Percentiles rank a stretch among this genome's conserved stretches.
These are phyloP conservation scores for Colletotrichum karsti DNA, from an alignment of 2,329 filamentous ascomycete genomes.

Conservation along the genomic window DNA sequence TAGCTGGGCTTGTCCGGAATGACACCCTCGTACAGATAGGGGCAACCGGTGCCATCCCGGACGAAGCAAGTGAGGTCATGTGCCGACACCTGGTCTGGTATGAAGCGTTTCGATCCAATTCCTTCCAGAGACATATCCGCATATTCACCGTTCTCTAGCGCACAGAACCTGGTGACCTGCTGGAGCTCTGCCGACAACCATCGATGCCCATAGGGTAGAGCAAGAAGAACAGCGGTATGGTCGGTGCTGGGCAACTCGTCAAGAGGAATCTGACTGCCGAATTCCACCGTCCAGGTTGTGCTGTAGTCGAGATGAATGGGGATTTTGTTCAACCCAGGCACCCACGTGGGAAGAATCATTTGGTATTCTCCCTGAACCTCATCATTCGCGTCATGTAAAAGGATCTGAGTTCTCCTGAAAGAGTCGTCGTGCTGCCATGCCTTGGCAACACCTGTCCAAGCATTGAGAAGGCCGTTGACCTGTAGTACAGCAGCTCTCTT, in stretches of 20 bases:
- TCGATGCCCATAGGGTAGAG: conserved; percentile 58
- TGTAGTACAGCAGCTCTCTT: conserved; percentile 42
- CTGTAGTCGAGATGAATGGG: conserved; percentile 48
- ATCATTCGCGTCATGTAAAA: conserved; percentile 38
- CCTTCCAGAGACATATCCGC: conserved; percentile 36
- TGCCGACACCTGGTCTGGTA: conserved; percentile 32
- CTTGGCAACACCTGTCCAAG: conserved; percentile 54
- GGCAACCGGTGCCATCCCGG: conserved; percentile 43
- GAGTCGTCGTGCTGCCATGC: conserved; percentile 49
- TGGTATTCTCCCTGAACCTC: conserved; percentile 46
- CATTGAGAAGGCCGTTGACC: conserved; percentile 50
- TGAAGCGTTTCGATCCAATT: conserved; percentile 40
- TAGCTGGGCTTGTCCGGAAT: conserved; percentile 53
- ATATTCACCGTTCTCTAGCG: conserved; percentile 14
- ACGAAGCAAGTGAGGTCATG: conserved; percentile 43
- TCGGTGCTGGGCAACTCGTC: conserved; percentile 39
- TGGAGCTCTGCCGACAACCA: conserved; percentile 46
- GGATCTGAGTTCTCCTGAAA: conserved; percentile 31
- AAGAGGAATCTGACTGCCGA: conserved; percentile 32
- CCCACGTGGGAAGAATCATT: conserved; percentile 50
- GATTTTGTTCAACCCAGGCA: conserved; percentile 48
- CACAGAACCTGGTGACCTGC: conserved; percentile 53
- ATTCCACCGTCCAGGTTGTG: conserved; percentile 46
- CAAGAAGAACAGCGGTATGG: conserved; percentile 55
- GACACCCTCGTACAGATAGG: conserved; percentile 51